Evolutionary conservation across 176 grass and related monocot species (phyloP).

Genomic region (Aegilops sharonensis): DNA sequence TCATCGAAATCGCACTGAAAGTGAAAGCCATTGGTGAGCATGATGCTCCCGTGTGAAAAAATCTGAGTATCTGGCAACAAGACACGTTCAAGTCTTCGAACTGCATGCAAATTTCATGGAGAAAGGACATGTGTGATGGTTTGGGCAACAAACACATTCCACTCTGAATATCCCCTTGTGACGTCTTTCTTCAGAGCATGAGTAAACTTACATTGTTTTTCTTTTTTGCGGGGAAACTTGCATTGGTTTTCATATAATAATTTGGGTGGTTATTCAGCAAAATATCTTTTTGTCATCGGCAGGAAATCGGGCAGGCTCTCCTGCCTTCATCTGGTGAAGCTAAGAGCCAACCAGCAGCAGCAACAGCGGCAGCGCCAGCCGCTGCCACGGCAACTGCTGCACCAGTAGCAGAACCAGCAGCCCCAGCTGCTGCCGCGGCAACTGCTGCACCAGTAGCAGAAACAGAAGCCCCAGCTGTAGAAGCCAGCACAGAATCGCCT

Average conservation of each 20-base stretch:
- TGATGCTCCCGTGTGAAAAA: no score
- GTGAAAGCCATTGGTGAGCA: no score
- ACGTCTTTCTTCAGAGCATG: not conserved
- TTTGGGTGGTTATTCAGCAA: not conserved
- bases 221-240: not conserved
- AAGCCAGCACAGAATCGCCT: slow-evolving; percentile 39
- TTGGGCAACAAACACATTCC: not conserved
- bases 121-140: not conserved
- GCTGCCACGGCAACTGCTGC: not conserved
- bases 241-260: not conserved
- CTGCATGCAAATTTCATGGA: not conserved
- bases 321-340: slow-evolving; percentile 44
- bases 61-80: not conserved
- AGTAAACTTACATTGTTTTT: not conserved
- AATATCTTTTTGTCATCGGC: slow-evolving; percentile 6
- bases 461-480: slow-evolving; percentile 9
- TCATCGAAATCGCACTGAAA: no score
- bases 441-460: slow-evolving; percentile 20
- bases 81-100: not conserved
- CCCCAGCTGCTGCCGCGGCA: slow-evolving; percentile 29
- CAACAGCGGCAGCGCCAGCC: slow-evolving; percentile 19
- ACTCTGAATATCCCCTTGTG: not conserved
- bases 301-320: slow-evolving; percentile 94
- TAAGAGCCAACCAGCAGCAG: slow-evolving; percentile 58
- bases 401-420: not conserved